Percentiles rank a stretch among this genome's conserved stretches.
phyloP scores from a whole-genome alignment of 106 monocot genomes.

The Dioscorea dumetorum region DNA sequence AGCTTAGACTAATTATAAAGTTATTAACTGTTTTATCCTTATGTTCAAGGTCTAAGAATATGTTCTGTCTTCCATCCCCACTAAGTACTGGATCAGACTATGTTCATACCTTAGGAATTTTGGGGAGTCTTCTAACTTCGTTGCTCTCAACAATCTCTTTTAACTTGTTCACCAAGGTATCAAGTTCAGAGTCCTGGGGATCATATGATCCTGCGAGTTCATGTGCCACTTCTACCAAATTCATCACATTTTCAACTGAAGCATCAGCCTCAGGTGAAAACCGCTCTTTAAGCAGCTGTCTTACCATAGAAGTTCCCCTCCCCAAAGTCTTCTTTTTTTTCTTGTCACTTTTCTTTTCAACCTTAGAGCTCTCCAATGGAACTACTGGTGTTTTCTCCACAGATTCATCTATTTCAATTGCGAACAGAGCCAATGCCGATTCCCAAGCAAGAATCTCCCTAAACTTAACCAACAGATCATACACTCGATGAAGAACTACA shows the following conservation, averaged over 20 bases:
- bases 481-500: conserved; percentile 28
- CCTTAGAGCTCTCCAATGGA: conserved; percentile 15
- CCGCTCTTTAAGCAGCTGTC: conserved; percentile 44
- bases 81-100: background rate
- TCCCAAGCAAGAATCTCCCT: conserved; percentile 82
- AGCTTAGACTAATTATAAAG: no score
- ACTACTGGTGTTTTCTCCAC: conserved; percentile 45
- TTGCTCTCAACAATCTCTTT: conserved; percentile 97
- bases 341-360: conserved; percentile 68
- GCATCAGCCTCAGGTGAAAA: conserved; percentile 11
- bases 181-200: conserved; percentile 38
- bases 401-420: conserved; percentile 67
- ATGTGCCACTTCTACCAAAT: conserved; percentile 30
- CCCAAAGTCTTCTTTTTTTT: conserved; percentile 78
- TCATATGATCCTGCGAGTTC: conserved; percentile 56
- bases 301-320: conserved; percentile 55
- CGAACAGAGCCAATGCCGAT: conserved; percentile 53
- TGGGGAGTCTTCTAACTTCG: conserved; percentile 91
- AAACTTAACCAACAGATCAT: conserved; percentile 43
- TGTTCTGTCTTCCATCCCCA: no score
- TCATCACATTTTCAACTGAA: conserved; percentile 15
- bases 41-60: no score
- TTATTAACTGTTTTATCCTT: no score
- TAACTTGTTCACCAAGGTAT: conserved; percentile 38
- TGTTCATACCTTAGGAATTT: conserved; percentile 88